Evolutionary conservation across 2,329 filamentous ascomycete species (phyloP), one percentile per base, ranked within the genome.

Genomic region (Fusarium verticillioides): DNA sequence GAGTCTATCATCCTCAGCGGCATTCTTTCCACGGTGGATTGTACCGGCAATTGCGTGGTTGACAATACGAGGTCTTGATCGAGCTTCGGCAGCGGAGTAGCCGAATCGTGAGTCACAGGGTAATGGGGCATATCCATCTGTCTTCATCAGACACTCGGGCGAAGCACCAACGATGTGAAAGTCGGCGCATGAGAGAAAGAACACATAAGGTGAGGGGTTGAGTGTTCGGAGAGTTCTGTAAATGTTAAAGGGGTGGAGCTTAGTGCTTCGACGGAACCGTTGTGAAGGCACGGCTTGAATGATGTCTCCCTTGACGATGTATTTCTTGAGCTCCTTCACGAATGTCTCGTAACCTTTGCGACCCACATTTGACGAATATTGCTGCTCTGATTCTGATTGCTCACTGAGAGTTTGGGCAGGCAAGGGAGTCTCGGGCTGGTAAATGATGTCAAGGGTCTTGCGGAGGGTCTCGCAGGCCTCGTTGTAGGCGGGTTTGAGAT

Each of bases 21-120:
- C 94, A 78, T 90, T 90, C 69, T 72, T 72, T 53, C 96, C 95
- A 76, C 96, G 91, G 84, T 94, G 95, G 63, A 98, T 95, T 0
- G 96, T 99, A 61, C 96, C 96, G 18, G 96, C 96, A 80, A 99
- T 99, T 12, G 96, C 96, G 82, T 99, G 96, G 30, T 95, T 98
- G 80, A 98, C 94, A 80, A 99, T 93, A 60, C 94, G 90, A 32
- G 95, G 94, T 43, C 88, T 88, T 80, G 97, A 95, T 74, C 93
- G 75, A 30, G 74, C 70, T 40, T 78, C 76, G 7, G 67, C 74
- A 12, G 74, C 60, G 21, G 69, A 73, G 46, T 78, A 78, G 18
- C 76, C 77, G 59, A 78, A 78, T 28, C 77, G 63, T 10, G 77
- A 70, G 52, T 78, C 77, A 2, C 64, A 65, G 5, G 77, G 75